These are phyloP conservation scores for Pharus latifolius DNA, from an alignment of 176 grass and related monocot genomes.

Conservation along the genomic window DNA sequence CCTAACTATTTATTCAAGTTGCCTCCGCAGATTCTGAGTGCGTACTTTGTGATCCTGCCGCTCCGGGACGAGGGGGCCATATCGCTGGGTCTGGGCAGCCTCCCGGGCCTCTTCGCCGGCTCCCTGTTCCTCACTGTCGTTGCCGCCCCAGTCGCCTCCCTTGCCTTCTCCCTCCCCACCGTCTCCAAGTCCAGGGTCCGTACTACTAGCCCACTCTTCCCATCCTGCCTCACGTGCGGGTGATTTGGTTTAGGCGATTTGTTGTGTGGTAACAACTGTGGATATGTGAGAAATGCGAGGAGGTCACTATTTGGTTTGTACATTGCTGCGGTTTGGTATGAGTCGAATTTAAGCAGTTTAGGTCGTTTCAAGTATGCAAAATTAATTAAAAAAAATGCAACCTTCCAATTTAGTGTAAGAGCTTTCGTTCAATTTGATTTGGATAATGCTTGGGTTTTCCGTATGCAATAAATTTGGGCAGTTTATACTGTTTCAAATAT, in stretches of 20 bases:
- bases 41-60: conserved; percentile 84
- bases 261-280: too few species aligned
- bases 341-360: too few species aligned
- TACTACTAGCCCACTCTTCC: neutral
- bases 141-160: conserved; percentile 71
- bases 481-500: neutral
- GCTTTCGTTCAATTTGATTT: neutral
- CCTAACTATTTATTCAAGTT: neutral
- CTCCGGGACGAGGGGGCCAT: conserved; percentile 83
- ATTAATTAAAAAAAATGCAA: too few species aligned
- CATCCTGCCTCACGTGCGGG: neutral
- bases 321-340: too few species aligned
- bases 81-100: conserved; percentile 61
- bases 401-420: too few species aligned
- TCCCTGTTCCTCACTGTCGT: conserved; percentile 78
- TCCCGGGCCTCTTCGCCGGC: conserved; percentile 65
- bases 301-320: too few species aligned
- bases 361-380: too few species aligned
- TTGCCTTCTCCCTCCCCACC: conserved; percentile 74
- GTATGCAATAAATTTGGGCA: neutral
- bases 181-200: conserved; percentile 61
- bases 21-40: conserved; percentile 73
- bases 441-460: neutral
- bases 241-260: neutral
- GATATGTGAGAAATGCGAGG: too few species aligned